Percentiles rank a stretch among this genome's conserved stretches.
phyloP scores from a whole-genome alignment of 495 filamentous ascomycete genomes.

The Beverwykella pulmonaria region DNA sequence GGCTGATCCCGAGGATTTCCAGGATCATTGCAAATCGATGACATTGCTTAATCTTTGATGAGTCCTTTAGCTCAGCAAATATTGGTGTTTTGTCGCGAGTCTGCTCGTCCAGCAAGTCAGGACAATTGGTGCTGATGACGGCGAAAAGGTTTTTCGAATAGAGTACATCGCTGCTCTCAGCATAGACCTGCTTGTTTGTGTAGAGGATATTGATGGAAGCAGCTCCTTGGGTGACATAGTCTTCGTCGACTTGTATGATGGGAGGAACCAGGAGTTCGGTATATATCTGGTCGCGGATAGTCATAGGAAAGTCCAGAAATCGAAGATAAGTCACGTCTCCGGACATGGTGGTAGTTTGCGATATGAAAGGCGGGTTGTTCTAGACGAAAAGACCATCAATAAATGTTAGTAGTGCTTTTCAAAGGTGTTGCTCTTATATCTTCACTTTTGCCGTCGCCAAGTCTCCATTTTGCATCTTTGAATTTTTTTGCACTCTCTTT shows the following conservation, averaged over 20 bases:
- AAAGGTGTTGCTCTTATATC: too few relatives aligned
- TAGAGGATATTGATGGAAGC: slow-evolving; percentile 9
- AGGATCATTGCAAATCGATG: slow-evolving; percentile 8
- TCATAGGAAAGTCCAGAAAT: slow-evolving; percentile 2
- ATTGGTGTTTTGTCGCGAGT: background rate
- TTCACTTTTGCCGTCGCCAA: too few relatives aligned
- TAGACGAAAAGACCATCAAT: background rate
- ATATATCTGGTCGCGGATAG: slow-evolving; percentile 16
- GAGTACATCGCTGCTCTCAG: slow-evolving; percentile 16
- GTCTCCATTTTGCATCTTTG: too few relatives aligned
- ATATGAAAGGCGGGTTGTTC: background rate
- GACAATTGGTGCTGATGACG: background rate
- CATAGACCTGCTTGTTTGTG: slow-evolving; percentile 20
- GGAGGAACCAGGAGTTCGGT: slow-evolving; percentile 12
- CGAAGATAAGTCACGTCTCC: background rate
- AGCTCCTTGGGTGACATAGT: background rate
- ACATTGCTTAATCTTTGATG: background rate
- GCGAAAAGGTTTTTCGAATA: slow-evolving; percentile 14
- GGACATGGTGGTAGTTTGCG: background rate
- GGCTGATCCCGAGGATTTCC: background rate
- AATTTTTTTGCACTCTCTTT: too few relatives aligned
- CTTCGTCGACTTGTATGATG: background rate
- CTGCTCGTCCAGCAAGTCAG: background rate
- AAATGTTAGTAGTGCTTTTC: too few relatives aligned
- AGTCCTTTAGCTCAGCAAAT: background rate